Conservation (phyloP, 768 basidiomycete genomes). For the Aureoboletus auriporus region DNA sequence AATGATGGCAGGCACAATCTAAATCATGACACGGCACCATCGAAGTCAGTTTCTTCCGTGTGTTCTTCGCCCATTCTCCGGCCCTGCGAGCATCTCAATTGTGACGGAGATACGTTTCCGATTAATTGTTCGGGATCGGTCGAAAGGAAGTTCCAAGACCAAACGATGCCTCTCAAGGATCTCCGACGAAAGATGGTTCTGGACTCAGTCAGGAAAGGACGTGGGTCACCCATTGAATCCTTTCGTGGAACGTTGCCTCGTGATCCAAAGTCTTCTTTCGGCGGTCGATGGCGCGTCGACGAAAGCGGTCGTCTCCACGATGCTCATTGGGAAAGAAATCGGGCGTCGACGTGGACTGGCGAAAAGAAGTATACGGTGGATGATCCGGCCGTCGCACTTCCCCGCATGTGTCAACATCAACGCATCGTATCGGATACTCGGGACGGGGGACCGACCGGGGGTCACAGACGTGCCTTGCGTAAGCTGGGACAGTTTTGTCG, state of each 20-base stretch:
- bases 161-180: neutral
- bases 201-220: neutral
- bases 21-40: slow-evolving; percentile 1
- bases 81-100: neutral
- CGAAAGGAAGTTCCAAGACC: neutral
- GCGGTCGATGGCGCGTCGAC: neutral
- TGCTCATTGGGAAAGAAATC: neutral
- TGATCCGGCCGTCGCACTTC: slow-evolving; percentile 18
- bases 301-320: neutral
- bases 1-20: neutral
- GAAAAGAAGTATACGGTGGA: neutral
- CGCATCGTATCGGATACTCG: neutral
- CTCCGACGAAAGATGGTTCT: neutral
- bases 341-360: neutral
- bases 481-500: slow-evolving; percentile 5
- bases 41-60: slow-evolving; percentile 1
- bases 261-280: neutral
- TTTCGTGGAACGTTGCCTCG: neutral
- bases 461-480: neutral
- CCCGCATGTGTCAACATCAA: neutral
- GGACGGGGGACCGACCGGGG: neutral
- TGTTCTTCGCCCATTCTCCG: neutral
- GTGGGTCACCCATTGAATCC: neutral
- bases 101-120: slow-evolving; percentile 1
- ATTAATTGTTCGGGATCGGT: neutral